phyloP scores from a whole-genome alignment of 139 green algal genomes.

The Spirogloea muscicola region DNA sequence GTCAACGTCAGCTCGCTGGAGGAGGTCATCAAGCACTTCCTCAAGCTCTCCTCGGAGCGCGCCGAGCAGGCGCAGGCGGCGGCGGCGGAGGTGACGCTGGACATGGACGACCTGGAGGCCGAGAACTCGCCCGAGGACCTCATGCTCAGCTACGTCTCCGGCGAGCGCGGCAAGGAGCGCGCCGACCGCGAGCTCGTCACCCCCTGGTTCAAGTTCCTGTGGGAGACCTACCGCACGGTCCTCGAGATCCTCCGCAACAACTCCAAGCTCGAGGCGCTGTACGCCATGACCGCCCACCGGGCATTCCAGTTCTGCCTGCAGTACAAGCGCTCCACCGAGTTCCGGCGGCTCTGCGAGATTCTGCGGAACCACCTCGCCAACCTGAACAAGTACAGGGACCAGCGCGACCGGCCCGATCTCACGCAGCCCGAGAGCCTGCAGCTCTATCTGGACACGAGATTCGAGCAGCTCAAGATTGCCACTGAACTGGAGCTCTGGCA shows the following conservation, averaged over 20 bases:
- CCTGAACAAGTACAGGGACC: slow-evolving; percentile 86
- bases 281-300: slow-evolving; percentile 77
- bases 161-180: slow-evolving; percentile 91
- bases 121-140: slow-evolving; percentile 94
- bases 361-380: slow-evolving; percentile 95
- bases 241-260: slow-evolving; percentile 98
- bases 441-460: slow-evolving; percentile 93
- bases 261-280: slow-evolving; percentile 91
- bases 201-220: slow-evolving; percentile 99
- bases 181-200: slow-evolving; percentile 94
- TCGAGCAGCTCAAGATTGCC: slow-evolving; percentile 94
- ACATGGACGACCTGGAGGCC: slow-evolving; percentile 92
- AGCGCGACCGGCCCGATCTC: slow-evolving; percentile 87
- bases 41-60: slow-evolving; percentile 81
- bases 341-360: slow-evolving; percentile 96
- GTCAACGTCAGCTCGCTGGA: slow-evolving; percentile 93
- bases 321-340: slow-evolving; percentile 97
- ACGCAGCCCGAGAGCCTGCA: slow-evolving; percentile 79
- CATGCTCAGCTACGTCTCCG: slow-evolving; percentile 92
- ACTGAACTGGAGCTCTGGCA: slow-evolving; percentile 97
- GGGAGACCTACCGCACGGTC: slow-evolving; percentile 93
- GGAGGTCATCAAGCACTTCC: slow-evolving; percentile 96
- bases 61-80: slow-evolving; percentile 78
- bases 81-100: slow-evolving; percentile 55
- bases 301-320: slow-evolving; percentile 88